Evolutionary conservation across 305 asterid species (phyloP).

Genomic region (Solanum hybrid): DNA sequence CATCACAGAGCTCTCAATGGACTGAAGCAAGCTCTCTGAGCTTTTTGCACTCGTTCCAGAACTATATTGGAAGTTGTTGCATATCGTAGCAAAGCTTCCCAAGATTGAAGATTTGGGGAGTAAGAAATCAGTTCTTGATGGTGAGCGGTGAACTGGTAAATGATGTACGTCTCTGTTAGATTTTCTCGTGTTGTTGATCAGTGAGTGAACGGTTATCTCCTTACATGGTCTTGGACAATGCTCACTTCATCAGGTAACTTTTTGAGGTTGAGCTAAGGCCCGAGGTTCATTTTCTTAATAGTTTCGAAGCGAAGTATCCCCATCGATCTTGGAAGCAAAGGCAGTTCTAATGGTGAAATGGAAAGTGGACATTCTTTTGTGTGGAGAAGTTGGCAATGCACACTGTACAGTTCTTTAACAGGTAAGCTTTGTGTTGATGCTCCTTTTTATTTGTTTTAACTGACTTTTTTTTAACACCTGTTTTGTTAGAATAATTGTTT

Average conservation of each 20-base stretch:
- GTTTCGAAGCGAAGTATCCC: background rate
- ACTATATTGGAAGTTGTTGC: background rate
- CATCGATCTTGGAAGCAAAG: background rate
- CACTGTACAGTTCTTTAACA: background rate
- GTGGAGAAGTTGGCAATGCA: background rate
- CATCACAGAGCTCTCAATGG: background rate
- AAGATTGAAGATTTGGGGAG: background rate
- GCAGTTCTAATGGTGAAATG: background rate
- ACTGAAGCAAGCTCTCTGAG: background rate
- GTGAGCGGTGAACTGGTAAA: background rate
- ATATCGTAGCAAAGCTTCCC: background rate
- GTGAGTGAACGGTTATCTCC: background rate
- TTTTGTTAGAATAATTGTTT: background rate
- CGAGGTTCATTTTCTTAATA: background rate
- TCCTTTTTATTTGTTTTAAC: background rate
- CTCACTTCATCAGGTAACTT: background rate
- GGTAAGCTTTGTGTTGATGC: background rate
- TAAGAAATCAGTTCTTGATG: background rate
- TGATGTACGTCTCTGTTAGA: background rate
- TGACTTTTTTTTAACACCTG: background rate
- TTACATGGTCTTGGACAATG: background rate
- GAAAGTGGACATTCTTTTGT: background rate
- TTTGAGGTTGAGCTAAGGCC: background rate
- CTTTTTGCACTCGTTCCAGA: background rate
- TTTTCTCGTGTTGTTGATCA: background rate